Evolutionary conservation across 164 flowering plant species (phyloP).

Genomic region (Vitis amurensis): DNA sequence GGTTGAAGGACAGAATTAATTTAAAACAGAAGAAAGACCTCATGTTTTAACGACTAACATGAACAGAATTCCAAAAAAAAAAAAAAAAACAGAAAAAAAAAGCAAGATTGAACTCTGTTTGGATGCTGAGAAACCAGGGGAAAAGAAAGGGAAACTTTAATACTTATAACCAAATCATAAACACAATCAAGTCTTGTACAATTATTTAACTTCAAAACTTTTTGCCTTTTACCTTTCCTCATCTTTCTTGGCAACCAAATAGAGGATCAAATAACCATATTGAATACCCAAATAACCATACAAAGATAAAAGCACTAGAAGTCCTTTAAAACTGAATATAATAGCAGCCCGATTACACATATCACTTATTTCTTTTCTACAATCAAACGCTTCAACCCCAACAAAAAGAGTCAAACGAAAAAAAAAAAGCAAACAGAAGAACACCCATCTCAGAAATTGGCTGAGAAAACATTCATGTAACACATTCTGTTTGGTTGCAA

Average conservation of each 20-base stretch:
- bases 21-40: too few relatives aligned
- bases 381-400: background rate
- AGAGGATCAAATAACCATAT: background rate
- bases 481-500: too few relatives aligned
- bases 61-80: too few relatives aligned
- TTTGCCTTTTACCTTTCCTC: background rate
- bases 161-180: too few relatives aligned
- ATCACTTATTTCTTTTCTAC: background rate
- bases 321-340: background rate
- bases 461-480: background rate
- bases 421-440: background rate
- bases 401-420: background rate
- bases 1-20: too few relatives aligned
- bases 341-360: background rate
- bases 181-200: too few relatives aligned
- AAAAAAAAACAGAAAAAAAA: too few relatives aligned
- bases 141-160: background rate
- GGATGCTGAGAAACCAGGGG: slow-evolving; percentile 9
- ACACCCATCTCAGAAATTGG: slow-evolving; percentile 10
- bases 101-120: background rate
- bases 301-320: background rate
- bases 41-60: too few relatives aligned
- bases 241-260: slow-evolving; percentile 18
- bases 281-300: background rate
- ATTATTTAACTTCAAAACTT: background rate